Conservation (phyloP, 345 rosid genomes). For the Salix dunnii region DNA sequence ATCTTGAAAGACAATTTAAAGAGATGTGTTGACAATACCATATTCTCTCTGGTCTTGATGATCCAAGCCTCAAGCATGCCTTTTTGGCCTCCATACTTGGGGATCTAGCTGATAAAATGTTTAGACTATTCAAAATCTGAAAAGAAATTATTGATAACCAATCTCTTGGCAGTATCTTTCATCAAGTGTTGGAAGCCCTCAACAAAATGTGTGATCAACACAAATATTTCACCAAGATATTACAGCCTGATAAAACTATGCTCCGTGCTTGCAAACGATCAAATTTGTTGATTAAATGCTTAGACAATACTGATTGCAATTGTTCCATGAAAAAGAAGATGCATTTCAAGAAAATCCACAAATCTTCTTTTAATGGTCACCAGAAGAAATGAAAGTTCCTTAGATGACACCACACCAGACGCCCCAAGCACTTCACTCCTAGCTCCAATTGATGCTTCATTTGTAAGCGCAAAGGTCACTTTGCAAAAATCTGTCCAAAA, state of each 20-base stretch:
- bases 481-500: neutral
- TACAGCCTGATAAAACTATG: no score
- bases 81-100: no score
- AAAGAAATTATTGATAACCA: no score
- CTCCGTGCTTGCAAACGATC: neutral
- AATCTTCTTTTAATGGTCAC: neutral
- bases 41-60: neutral
- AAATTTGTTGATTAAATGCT: no score
- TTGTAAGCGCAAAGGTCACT: neutral
- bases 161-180: no score
- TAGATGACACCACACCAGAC: neutral
- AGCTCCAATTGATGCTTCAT: neutral
- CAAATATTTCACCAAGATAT: no score
- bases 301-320: no score
- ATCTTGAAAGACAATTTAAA: no score
- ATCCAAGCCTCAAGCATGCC: neutral
- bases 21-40: neutral
- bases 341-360: neutral
- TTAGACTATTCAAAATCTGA: no score
- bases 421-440: neutral
- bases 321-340: neutral
- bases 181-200: no score
- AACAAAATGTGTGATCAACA: no score
- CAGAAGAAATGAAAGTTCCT: neutral
- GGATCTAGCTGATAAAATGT: no score